Evolutionary conservation across 2,329 filamentous ascomycete genomes (phyloP).

Genomic region (Fusarium foetens): DNA sequence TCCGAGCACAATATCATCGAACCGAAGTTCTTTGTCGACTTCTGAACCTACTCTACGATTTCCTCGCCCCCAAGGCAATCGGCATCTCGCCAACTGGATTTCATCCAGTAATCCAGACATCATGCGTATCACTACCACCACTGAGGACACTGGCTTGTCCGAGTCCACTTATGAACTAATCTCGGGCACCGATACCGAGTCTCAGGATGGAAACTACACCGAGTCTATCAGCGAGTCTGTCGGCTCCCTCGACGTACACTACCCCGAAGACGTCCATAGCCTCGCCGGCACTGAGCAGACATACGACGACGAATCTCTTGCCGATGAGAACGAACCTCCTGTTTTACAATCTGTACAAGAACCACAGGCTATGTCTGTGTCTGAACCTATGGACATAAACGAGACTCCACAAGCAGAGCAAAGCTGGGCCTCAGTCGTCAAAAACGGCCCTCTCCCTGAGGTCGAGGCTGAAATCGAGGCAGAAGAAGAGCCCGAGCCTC

Average conservation of each 20-base stretch:
- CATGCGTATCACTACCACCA: slow-evolving; percentile 58
- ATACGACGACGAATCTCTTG: slow-evolving; percentile 55
- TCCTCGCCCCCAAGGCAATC: slow-evolving; percentile 65
- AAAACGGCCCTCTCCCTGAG: slow-evolving; percentile 27
- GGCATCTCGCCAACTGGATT: slow-evolving; percentile 68
- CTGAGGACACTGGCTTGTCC: slow-evolving; percentile 62
- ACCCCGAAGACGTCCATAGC: slow-evolving; percentile 63
- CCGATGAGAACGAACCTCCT: slow-evolving; percentile 47
- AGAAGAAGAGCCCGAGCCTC: slow-evolving; percentile 3
- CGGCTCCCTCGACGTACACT: slow-evolving; percentile 60
- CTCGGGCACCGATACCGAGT: slow-evolving; percentile 63
- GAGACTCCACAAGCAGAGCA: slow-evolving; percentile 20
- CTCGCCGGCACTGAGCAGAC: slow-evolving; percentile 61
- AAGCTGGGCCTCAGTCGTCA: slow-evolving; percentile 31
- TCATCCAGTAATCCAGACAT: slow-evolving; percentile 67
- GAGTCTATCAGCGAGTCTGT: slow-evolving; percentile 62
- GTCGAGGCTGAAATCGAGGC: slow-evolving; percentile 24
- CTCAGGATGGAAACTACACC: slow-evolving; percentile 59
- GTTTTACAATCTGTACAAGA: slow-evolving; percentile 9
- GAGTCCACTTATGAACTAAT: slow-evolving; percentile 69
- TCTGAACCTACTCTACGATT: slow-evolving; percentile 66
- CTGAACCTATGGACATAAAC: slow-evolving; percentile 7
- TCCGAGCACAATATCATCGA: slow-evolving; percentile 4
- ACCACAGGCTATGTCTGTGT: slow-evolving; percentile 23
- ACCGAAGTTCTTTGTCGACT: slow-evolving; percentile 45